A percentile compares a stretch with the other conserved stretches of the same genome.
Evolutionary conservation across 306 rosid species (phyloP).

Genomic region (Lathyrus oleraceus): DNA sequence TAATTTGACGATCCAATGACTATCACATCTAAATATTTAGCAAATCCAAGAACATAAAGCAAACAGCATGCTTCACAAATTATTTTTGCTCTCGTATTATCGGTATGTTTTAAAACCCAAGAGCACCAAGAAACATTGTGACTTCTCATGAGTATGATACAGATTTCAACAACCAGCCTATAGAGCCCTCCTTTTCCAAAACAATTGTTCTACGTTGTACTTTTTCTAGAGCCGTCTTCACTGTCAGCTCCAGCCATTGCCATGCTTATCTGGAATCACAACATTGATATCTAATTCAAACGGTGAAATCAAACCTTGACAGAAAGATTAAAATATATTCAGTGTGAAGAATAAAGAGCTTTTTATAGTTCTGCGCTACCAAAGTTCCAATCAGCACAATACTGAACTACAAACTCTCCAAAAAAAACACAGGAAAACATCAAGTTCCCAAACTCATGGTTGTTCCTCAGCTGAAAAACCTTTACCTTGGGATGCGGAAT

Average conservation of each 20-base stretch:
- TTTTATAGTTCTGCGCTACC: not conserved
- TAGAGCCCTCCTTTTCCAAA: not conserved
- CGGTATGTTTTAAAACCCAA: not conserved
- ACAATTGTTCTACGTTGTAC: not conserved
- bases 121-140: not conserved
- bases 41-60: not conserved
- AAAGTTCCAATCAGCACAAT: not conserved
- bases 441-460: not conserved
- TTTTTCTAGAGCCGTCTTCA: not conserved
- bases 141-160: not conserved
- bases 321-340: not conserved
- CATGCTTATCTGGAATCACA: not conserved
- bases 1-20: not conserved
- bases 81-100: not conserved
- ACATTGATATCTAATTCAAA: not conserved
- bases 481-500: not conserved
- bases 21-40: not conserved
- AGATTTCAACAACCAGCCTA: constrained; percentile 3
- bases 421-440: not conserved
- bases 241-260: not conserved
- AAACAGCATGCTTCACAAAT: not conserved
- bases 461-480: constrained; percentile 1
- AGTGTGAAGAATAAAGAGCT: not conserved
- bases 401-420: not conserved
- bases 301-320: not conserved